A percentile compares a stretch with the other conserved stretches of the same genome.
These are phyloP conservation scores for Pichia californica DNA, from an alignment of 805 yeast species.

Conservation along the genomic window DNA sequence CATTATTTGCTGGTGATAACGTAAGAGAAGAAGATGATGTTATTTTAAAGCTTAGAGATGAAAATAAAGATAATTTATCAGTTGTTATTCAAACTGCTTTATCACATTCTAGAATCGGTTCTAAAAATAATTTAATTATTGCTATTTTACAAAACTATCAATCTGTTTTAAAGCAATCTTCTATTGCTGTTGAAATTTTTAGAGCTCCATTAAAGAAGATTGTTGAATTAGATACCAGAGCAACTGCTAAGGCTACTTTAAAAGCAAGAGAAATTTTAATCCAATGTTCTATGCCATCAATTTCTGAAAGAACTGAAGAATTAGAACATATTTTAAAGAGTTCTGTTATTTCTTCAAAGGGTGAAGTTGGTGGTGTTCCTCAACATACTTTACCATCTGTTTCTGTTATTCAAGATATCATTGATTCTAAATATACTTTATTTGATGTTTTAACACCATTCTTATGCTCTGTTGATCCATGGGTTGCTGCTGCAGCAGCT, in stretches of 20 bases:
- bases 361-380: constrained; percentile 72
- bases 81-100: constrained; percentile 68
- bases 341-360: constrained; percentile 81
- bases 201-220: constrained; percentile 68
- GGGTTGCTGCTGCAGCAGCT: constrained; percentile 92
- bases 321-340: constrained; percentile 91
- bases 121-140: constrained; percentile 82
- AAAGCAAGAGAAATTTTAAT: constrained; percentile 95
- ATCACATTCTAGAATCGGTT: constrained; percentile 89
- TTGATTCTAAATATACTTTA: constrained; percentile 92
- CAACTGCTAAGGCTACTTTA: constrained; percentile 87
- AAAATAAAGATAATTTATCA: constrained; percentile 66
- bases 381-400: constrained; percentile 78
- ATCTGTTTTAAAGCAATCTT: constrained; percentile 66
- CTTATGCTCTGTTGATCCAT: constrained; percentile 73
- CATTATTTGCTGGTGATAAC: constrained; percentile 67
- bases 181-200: constrained; percentile 59
- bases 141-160: constrained; percentile 82
- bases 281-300: constrained; percentile 94
- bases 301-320: constrained; percentile 94
- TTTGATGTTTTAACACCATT: constrained; percentile 94
- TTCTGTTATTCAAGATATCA: constrained; percentile 78
- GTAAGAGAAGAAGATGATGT: constrained; percentile 87
- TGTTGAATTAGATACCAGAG: constrained; percentile 84
- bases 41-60: constrained; percentile 80